These are phyloP conservation scores for Apophysomyces ossiformis DNA, from an alignment of 371 early-diverging fungal genomes.

Conservation along the genomic window DNA sequence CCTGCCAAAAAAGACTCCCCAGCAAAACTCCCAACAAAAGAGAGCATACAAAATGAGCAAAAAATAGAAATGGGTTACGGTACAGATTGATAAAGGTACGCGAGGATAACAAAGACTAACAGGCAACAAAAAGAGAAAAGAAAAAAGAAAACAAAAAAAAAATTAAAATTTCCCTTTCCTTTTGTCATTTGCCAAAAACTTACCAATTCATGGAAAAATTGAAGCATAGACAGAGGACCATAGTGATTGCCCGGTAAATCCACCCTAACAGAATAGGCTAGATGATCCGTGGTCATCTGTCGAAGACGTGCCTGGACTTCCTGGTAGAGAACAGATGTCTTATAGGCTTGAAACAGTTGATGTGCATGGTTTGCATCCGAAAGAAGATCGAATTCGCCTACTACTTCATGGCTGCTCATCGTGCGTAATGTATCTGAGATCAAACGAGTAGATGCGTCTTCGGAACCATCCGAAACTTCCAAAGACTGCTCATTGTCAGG, in stretches of 20 bases:
- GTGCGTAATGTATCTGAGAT: slow-evolving; percentile 24
- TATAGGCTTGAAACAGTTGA: slow-evolving; percentile 40
- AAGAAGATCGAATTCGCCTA: slow-evolving; percentile 33
- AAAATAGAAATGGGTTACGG: slow-evolving; percentile 50
- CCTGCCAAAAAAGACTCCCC: slow-evolving; percentile 81
- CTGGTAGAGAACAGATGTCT: slow-evolving; percentile 26
- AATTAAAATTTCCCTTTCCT: not conserved
- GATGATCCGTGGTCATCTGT: slow-evolving; percentile 9
- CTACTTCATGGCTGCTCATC: slow-evolving; percentile 18
- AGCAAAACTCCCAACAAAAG: slow-evolving; percentile 54
- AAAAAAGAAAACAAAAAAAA: not conserved
- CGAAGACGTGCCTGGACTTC: slow-evolving; percentile 27
- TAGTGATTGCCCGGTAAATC: slow-evolving; percentile 61
- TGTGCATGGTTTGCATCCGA: slow-evolving; percentile 46
- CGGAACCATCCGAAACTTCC: slow-evolving; percentile 16
- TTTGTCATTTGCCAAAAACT: slow-evolving; percentile 3
- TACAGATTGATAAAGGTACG: slow-evolving; percentile 55
- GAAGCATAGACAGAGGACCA: slow-evolving; percentile 67
- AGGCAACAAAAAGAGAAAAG: too few species aligned
- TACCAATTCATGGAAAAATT: slow-evolving; percentile 61
- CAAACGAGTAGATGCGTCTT: slow-evolving; percentile 16
- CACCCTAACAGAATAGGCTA: slow-evolving; percentile 32
- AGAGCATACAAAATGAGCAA: slow-evolving; percentile 45
- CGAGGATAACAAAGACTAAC: slow-evolving; percentile 44
- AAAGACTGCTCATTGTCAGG: slow-evolving; percentile 16